Base-by-base conservation (phyloP, 306 rosid genomes). In the Begonia peltatifolia region DNA sequence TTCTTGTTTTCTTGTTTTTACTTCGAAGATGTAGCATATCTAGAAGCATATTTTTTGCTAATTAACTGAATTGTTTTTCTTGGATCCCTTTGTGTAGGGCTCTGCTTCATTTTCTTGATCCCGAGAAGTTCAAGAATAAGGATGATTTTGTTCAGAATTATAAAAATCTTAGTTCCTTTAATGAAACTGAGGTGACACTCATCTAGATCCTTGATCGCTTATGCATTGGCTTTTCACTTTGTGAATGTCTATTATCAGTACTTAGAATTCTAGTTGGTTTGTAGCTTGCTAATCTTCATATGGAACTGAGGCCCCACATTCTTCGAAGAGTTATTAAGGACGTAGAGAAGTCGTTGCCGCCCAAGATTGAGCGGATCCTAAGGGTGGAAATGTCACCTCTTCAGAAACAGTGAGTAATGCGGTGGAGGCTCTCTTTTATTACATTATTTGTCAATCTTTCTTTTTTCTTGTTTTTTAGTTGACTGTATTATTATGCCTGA, bases 361-460 rank as follows among this genome's bases (percentile, higher is more conserved):
- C 99, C 5, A 92, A 92, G 76, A 83, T 92, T 61, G 99, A 92
- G 81, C 93, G 99, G 51, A 83, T 92, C 61, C 94, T 92, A 55
- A 72, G 99, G 76, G 87, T 92, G 61, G 99, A 92, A 74, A 92
- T 92, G 99, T 92, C 99, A 63, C 99, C 96, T 16, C 94, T 92
- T 68, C 99, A 92, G 76, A 92, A 92, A 71, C 99, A 87, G 99
- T 92, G 68, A 63, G 94, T 64, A 25, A 42, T 63, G 41, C 18
- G 46, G 20, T 65, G 18, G 46, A 57, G 59, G 9, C 55, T 53
- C 47, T 44, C 16, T 64, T 22, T 47, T 43, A 42, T 20, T 20
- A 20, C 23, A 20, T 20, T 20, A 14, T 56, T 43, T 16, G 41
- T 71, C 67, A 57, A 68, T 58, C 23, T 56, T 5, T 17, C 3